Evolutionary conservation across 2,329 filamentous ascomycete species (phyloP).

Genomic region (Colletotrichum sp.): DNA sequence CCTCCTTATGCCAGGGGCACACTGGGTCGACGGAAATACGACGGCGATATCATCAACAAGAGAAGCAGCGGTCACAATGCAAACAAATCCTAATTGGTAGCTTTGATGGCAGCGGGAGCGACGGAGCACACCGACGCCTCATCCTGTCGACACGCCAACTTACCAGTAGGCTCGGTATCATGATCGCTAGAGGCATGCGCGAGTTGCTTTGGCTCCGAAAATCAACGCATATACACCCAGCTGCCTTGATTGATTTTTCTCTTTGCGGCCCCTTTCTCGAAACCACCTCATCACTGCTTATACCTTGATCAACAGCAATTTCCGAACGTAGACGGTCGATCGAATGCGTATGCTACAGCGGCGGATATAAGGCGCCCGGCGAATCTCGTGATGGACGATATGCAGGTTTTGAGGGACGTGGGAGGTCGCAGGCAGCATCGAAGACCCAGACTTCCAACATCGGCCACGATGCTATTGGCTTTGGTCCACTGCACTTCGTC

Average conservation of each 20-base stretch:
- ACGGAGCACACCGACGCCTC: too few species aligned
- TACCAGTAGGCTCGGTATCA: too few species aligned
- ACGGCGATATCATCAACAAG: too few species aligned
- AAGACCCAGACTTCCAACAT: constrained; percentile 30
- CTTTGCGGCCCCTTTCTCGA: background rate
- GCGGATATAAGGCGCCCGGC: background rate
- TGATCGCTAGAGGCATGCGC: too few species aligned
- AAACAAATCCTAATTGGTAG: too few species aligned
- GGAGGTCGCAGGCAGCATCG: constrained; percentile 23
- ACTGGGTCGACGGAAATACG: too few species aligned
- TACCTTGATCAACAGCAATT: background rate
- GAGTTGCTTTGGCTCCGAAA: background rate
- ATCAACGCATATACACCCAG: background rate
- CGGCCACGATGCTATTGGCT: constrained; percentile 24
- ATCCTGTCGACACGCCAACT: too few species aligned
- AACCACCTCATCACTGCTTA: background rate
- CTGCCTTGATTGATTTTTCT: background rate
- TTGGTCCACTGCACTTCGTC: background rate
- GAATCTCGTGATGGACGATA: background rate
- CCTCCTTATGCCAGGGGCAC: background rate
- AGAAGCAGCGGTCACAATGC: too few species aligned
- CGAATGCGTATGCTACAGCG: background rate
- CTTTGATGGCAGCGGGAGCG: too few species aligned
- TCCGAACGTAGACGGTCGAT: background rate
- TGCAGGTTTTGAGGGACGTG: constrained; percentile 37